phyloP scores from a whole-genome alignment of 2,329 filamentous ascomycete genomes.

The Biscogniauxia marginata region DNA sequence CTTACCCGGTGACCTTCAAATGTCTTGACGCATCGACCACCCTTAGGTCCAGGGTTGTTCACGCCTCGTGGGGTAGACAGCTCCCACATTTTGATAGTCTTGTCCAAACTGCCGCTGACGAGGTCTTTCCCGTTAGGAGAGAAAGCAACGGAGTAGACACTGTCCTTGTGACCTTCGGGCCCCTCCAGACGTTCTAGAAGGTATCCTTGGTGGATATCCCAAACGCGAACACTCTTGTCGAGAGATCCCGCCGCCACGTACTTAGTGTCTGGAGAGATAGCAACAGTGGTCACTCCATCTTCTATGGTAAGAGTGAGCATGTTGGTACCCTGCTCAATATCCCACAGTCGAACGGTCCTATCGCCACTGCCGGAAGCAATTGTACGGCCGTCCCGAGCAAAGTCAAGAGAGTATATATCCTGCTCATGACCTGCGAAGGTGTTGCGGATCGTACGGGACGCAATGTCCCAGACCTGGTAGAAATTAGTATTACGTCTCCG shows the following conservation, averaged over 20 bases:
- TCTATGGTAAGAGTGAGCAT: conserved; percentile 88
- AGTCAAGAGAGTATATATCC: conserved; percentile 96
- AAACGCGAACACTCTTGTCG: conserved; percentile 96
- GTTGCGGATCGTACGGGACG: conserved; percentile 77
- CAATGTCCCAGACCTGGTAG: conserved; percentile 88
- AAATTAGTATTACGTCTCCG: conserved; percentile 8
- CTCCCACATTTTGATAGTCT: conserved; percentile 99
- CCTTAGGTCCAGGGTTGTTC: conserved; percentile 68
- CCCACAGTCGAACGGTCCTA: conserved; percentile 92
- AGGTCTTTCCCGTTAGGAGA: conserved; percentile 90
- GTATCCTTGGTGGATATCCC: conserved; percentile 85
- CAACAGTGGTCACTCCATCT: conserved; percentile 95
- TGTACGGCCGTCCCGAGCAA: conserved; percentile 86
- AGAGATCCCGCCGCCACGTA: conserved; percentile 93
- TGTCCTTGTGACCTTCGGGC: conserved; percentile 92
- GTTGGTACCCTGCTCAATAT: conserved; percentile 81
- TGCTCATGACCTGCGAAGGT: conserved; percentile 97
- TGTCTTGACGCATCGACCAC: conserved; percentile 91
- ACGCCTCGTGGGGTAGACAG: conserved; percentile 70
- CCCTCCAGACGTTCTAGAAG: conserved; percentile 91
- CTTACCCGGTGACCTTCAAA: conserved; percentile 93
- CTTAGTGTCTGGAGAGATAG: conserved; percentile 92
- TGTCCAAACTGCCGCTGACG: conserved; percentile 91
- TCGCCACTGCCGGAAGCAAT: conserved; percentile 97
- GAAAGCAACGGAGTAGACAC: conserved; percentile 95